phyloP scores from a whole-genome alignment of 2,329 filamentous ascomycete species.

The Fusarium nelsonii region DNA sequence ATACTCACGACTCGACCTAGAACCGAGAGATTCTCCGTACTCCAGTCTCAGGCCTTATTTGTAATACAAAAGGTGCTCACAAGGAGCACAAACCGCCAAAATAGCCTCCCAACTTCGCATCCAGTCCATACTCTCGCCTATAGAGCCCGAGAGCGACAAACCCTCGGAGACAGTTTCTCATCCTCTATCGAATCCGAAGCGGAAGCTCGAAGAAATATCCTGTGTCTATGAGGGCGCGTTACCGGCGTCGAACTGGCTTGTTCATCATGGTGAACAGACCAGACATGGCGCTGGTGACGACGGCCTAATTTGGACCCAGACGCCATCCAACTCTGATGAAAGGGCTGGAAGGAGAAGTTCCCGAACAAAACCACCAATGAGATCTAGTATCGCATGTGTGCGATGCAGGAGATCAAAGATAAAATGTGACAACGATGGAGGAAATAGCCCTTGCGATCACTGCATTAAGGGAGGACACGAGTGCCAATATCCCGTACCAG shows the following conservation, averaged over 20 bases:
- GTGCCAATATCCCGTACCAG: conserved; percentile 74
- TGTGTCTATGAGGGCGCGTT: not conserved
- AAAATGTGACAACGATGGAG: conserved; percentile 85
- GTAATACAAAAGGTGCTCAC: conserved; percentile 19
- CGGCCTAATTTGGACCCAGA: not conserved
- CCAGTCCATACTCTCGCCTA: conserved; percentile 64
- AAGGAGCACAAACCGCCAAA: conserved; percentile 58
- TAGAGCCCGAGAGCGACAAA: conserved; percentile 57
- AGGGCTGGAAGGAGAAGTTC: conserved; percentile 32
- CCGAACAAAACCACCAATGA: conserved; percentile 65
- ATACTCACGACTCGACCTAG: not conserved
- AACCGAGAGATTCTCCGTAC: not conserved
- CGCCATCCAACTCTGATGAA: conserved; percentile 15
- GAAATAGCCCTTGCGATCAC: conserved; percentile 77
- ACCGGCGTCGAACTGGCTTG: not conserved
- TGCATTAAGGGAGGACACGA: conserved; percentile 79
- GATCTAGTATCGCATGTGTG: conserved; percentile 83
- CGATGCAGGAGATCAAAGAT: conserved; percentile 85
- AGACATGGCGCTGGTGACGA: not conserved
- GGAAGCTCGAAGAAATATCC: conserved; percentile 14
- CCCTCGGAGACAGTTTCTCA: conserved; percentile 38
- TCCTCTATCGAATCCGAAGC: not conserved
- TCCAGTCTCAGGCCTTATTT: not conserved
- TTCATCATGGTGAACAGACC: not conserved
- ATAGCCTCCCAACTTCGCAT: conserved; percentile 65